A percentile compares a stretch with the other conserved stretches of the same genome.
These are phyloP conservation scores for Apiotrichum montevideense DNA, from an alignment of 1,284 basidiomycete species.

Conservation along the genomic window DNA sequence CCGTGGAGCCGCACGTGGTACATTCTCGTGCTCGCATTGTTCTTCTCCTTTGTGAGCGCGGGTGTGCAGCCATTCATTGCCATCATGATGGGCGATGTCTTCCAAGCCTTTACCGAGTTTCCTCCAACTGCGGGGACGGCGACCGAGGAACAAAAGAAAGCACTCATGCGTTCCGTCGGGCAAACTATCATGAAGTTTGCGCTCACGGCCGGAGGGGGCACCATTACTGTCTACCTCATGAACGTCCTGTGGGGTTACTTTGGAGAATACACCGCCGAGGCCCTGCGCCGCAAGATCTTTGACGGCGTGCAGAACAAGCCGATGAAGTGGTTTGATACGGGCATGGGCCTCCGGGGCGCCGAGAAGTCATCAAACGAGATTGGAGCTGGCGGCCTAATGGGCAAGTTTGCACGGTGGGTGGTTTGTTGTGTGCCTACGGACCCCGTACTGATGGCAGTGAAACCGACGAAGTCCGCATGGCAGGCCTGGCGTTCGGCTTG, in stretches of 20 bases:
- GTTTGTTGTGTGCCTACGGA: neutral
- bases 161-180: conserved; percentile 58
- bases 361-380: conserved; percentile 53
- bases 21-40: conserved; percentile 64
- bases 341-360: conserved; percentile 62
- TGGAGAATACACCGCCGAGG: conserved; percentile 71
- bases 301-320: conserved; percentile 62
- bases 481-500: conserved; percentile 68
- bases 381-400: conserved; percentile 89
- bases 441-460: conserved; percentile 56
- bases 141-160: conserved; percentile 50
- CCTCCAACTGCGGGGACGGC: conserved; percentile 42
- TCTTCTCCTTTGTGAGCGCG: conserved; percentile 64
- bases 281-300: conserved; percentile 66
- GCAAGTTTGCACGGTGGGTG: conserved; percentile 78
- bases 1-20: conserved; percentile 53
- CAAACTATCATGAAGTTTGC: conserved; percentile 62
- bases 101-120: conserved; percentile 66
- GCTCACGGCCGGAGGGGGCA: conserved; percentile 62
- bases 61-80: conserved; percentile 91
- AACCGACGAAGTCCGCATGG: conserved; percentile 86
- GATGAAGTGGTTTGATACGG: conserved; percentile 79
- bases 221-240: conserved; percentile 67
- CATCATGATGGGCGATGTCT: conserved; percentile 74
- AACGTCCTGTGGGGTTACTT: conserved; percentile 79